These are phyloP conservation scores for Durotheca rogersii DNA, from an alignment of 495 filamentous ascomycete species.

Conservation along the genomic window DNA sequence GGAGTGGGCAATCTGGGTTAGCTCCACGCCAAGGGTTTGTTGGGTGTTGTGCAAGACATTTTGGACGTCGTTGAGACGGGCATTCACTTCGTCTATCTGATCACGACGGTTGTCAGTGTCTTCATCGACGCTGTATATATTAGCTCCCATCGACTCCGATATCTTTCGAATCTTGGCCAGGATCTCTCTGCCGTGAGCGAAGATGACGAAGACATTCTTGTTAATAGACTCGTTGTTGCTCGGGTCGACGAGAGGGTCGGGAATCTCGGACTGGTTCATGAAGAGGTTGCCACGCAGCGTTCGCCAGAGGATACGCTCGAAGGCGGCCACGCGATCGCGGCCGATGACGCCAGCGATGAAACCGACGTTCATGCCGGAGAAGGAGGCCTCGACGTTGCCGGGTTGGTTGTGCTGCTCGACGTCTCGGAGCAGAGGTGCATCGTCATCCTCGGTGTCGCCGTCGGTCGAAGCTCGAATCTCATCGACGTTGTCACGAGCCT, in stretches of 20 bases:
- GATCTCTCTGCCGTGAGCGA: conserved; percentile 97
- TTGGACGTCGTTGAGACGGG: conserved; percentile 80
- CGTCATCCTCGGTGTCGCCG: conserved; percentile 82
- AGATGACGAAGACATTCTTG: conserved; percentile 99
- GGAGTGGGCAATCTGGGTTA: conserved; percentile 86
- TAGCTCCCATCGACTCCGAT: conserved; percentile 92
- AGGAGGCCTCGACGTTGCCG: conserved; percentile 77
- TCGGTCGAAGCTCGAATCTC: conserved; percentile 92
- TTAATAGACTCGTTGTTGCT: conserved; percentile 82
- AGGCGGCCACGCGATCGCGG: conserved; percentile 86
- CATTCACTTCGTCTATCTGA: conserved; percentile 96
- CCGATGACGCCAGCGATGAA: conserved; percentile 98
- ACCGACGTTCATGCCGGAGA: conserved; percentile 97
- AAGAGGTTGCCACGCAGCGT: conserved; percentile 97
- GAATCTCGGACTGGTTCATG: conserved; percentile 99
- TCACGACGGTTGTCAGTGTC: conserved; percentile 90
- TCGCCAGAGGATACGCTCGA: conserved; percentile 96
- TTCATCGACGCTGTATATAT: conserved; percentile 95
- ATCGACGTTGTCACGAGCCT: conserved; percentile 92
- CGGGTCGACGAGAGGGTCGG: conserved; percentile 91
- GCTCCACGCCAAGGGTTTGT: conserved; percentile 87
- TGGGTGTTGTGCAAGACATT: conserved; percentile 96
- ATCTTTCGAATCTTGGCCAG: conserved; percentile 98
- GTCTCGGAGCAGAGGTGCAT: conserved; percentile 77
- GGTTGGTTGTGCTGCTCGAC: conserved; percentile 80